Evolutionary conservation across 371 early-diverging fungal genomes (phyloP).

Genomic region (Quaeritorhiza haematococci): DNA sequence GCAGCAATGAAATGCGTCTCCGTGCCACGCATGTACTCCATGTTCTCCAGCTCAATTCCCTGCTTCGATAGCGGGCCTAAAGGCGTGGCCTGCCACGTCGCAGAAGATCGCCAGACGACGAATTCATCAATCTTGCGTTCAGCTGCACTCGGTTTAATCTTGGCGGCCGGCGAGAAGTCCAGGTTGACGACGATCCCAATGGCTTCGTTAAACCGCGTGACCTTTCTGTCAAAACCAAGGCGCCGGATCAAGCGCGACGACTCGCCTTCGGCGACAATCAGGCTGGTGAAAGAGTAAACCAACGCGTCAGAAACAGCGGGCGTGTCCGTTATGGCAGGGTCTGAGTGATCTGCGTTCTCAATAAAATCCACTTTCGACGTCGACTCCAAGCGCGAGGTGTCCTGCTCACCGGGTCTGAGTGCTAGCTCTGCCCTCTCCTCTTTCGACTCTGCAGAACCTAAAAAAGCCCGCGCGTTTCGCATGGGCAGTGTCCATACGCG

Average conservation of each 20-base stretch:
- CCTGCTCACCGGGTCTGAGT: conserved; percentile 19
- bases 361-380: conserved; percentile 23
- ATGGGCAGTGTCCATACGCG: not conserved
- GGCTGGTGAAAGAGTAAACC: no score
- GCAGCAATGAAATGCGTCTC: conserved; percentile 31
- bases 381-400: conserved; percentile 13
- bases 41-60: conserved; percentile 30
- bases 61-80: conserved; percentile 21
- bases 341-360: conserved; percentile 18
- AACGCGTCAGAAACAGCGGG: no score
- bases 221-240: conserved; percentile 32
- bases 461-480: not conserved
- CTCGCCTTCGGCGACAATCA: conserved; percentile 38
- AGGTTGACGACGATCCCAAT: conserved; percentile 41
- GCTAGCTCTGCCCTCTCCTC: conserved; percentile 14
- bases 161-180: conserved; percentile 21
- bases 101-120: conserved; percentile 21
- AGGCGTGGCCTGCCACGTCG: conserved; percentile 20
- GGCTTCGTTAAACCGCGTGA: conserved; percentile 25
- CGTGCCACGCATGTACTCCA: conserved; percentile 36
- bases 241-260: conserved; percentile 29
- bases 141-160: not conserved
- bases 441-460: no score
- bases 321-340: conserved; percentile 20
- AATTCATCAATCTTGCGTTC: conserved; percentile 28